Evolutionary conservation across 257 asterid species (phyloP), one percentile per base, ranked within the genome.

Genomic region (Nyctanthes arbortristis): DNA sequence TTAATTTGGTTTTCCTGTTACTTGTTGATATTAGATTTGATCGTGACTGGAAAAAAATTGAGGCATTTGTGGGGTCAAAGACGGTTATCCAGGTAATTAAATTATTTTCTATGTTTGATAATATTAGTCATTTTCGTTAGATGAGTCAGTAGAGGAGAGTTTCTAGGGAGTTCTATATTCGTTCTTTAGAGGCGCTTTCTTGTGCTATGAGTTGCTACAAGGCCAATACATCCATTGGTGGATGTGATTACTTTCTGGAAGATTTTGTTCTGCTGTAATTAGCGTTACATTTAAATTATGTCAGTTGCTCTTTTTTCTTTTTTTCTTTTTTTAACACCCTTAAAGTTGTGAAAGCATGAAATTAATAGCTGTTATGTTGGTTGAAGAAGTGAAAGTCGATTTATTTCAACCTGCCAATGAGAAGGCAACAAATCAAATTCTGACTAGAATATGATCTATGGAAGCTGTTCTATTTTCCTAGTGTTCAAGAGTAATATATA

Each of bases 11-110:
- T 20, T 69, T 58, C 59, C 39, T 11, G 29, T 37, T 67, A 54
- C 58, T 61, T 36, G n/a, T 73, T 31, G 36, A 67, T 29, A 73
- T 74, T 58, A 90, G 97, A 66, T 90, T 88, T 65, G 97, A 90
- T 75, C 96, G 97, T 43, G 97, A 90, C 69, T 88, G 97, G 97
- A 90, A 90, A 77, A 90, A 90, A 73, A 90, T 90, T 35, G 91
- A 84, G 79, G 97, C 95, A 24, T 90, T 88, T 74, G 84, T 90
- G 61, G 97, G 88, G 63, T 88, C 97, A 12, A 90, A 88, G 84
- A 81, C 94, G 8, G 96, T 88, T 57, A 86, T 90, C 64, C 97
- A 90, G 89, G 97, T 90, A 76, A 69, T 54, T 31, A 25, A 49
- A 66, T 37, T 64, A 6, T 31, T 36, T 65, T 3, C 32, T 34